Conservation (phyloP, 257 asterid genomes). For the Lithospermum erythrorhizon region DNA sequence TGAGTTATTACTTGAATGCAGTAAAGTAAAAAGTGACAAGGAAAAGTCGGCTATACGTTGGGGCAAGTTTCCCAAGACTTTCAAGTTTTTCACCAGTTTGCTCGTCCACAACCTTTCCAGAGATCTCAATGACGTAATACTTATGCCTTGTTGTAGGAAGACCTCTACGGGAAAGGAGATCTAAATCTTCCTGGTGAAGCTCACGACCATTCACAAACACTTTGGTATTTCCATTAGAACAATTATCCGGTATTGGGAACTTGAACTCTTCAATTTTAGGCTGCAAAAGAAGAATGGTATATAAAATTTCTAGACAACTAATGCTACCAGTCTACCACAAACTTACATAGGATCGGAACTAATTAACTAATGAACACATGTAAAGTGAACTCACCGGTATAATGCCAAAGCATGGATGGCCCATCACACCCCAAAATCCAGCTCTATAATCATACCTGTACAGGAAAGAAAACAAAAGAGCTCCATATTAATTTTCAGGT, state of each 20-base stretch:
- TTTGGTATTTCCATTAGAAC: constrained; percentile 78
- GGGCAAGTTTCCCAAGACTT: constrained; percentile 90
- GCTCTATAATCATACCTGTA: constrained; percentile 78
- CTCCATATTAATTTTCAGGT: neutral
- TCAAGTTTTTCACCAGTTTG: constrained; percentile 79
- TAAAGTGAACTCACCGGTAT: constrained; percentile 46
- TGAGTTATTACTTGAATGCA: neutral
- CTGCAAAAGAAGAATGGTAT: constrained; percentile 35
- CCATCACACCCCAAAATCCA: constrained; percentile 99
- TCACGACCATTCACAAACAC: constrained; percentile 83
- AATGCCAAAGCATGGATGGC: constrained; percentile 82
- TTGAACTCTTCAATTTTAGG: constrained; percentile 82
- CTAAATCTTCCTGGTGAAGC: constrained; percentile 74
- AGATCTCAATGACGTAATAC: constrained; percentile 61
- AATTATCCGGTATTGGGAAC: constrained; percentile 54
- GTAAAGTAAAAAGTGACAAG: neutral
- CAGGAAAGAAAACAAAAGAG: constrained; percentile 7
- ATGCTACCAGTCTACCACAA: neutral
- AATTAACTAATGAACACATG: neutral
- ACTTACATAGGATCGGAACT: too few species aligned
- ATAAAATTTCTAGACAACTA: neutral
- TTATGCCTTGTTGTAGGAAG: constrained; percentile 52
- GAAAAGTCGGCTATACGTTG: constrained; percentile 48
- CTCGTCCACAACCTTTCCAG: constrained; percentile 74
- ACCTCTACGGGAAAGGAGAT: constrained; percentile 71